These are phyloP conservation scores for Malus hybrid DNA, from an alignment of 331 rosid genomes.

Conservation along the genomic window DNA sequence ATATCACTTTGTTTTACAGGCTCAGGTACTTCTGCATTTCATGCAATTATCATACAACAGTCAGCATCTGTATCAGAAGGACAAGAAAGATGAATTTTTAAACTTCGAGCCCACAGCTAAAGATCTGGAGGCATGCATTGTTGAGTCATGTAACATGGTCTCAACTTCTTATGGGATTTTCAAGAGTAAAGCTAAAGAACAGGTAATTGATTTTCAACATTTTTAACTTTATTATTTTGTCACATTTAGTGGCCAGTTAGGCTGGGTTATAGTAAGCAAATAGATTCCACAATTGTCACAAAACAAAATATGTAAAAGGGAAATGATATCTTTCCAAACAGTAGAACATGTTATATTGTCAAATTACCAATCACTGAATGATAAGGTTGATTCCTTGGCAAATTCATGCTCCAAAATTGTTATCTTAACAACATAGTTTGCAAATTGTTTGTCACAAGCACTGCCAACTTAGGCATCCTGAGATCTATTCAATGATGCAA, in stretches of 20 bases:
- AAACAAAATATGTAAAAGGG: not conserved
- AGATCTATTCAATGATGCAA: not conserved
- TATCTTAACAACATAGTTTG: not conserved
- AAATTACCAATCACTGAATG: not conserved
- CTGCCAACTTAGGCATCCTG: not conserved
- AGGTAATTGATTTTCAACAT: conserved; percentile 34
- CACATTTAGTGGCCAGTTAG: not conserved
- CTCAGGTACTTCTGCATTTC: conserved; percentile 80
- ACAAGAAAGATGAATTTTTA: conserved; percentile 28
- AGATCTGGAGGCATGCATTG: conserved; percentile 62
- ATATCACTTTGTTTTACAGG: conserved; percentile 46
- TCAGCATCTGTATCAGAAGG: conserved; percentile 32
- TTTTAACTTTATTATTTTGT: not conserved
- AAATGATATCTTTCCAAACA: not conserved
- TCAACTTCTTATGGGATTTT: conserved; percentile 60
- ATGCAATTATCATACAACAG: conserved; percentile 40
- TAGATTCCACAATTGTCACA: not conserved
- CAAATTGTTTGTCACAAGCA: not conserved
- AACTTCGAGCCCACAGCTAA: conserved; percentile 23
- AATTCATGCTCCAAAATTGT: not conserved
- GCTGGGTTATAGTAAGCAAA: not conserved
- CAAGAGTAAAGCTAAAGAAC: conserved; percentile 75
- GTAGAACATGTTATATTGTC: not conserved
- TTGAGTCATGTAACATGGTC: conserved; percentile 74
- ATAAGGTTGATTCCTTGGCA: not conserved